Conservation (phyloP, 2,329 filamentous ascomycete species). For the Huntiella bhutanensis region DNA sequence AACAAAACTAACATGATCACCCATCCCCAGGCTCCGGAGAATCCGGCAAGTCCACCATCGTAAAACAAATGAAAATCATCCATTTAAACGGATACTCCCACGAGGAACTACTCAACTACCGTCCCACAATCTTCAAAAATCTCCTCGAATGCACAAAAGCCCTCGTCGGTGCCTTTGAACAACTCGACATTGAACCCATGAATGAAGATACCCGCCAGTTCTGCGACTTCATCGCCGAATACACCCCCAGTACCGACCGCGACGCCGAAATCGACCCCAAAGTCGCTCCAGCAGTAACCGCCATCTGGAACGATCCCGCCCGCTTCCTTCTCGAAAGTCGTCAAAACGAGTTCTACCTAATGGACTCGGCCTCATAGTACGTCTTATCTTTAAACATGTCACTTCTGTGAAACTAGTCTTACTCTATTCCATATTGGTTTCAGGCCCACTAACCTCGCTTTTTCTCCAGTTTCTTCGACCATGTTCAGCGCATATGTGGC, state of each 20-base stretch:
- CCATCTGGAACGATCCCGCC: conserved; percentile 78
- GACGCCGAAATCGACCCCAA: conserved; percentile 65
- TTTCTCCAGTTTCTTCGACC: conserved; percentile 69
- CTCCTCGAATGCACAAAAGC: conserved; percentile 91
- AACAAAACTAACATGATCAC: background rate
- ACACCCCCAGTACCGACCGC: conserved; percentile 78
- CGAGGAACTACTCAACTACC: conserved; percentile 85
- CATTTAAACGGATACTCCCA: conserved; percentile 94
- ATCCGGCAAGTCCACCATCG: conserved; percentile 97
- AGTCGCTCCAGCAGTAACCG: conserved; percentile 65
- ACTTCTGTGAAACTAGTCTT: too few relatives aligned
- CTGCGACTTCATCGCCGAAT: conserved; percentile 66
- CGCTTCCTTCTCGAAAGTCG: conserved; percentile 73
- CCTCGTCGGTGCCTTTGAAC: conserved; percentile 75
- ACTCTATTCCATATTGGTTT: background rate
- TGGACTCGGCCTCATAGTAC: conserved; percentile 98
- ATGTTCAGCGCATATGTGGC: conserved; percentile 66
- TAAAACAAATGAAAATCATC: conserved; percentile 99
- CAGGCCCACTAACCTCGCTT: background rate
- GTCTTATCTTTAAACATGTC: conserved; percentile 17
- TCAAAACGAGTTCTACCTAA: conserved; percentile 94
- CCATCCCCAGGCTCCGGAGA: conserved; percentile 64
- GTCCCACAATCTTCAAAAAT: conserved; percentile 95
- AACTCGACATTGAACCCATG: conserved; percentile 70
- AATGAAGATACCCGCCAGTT: conserved; percentile 52